Evolutionary conservation across 2,329 filamentous ascomycete genomes (phyloP), one percentile per base, ranked within the genome.

Genomic region (Moelleriella libera): DNA sequence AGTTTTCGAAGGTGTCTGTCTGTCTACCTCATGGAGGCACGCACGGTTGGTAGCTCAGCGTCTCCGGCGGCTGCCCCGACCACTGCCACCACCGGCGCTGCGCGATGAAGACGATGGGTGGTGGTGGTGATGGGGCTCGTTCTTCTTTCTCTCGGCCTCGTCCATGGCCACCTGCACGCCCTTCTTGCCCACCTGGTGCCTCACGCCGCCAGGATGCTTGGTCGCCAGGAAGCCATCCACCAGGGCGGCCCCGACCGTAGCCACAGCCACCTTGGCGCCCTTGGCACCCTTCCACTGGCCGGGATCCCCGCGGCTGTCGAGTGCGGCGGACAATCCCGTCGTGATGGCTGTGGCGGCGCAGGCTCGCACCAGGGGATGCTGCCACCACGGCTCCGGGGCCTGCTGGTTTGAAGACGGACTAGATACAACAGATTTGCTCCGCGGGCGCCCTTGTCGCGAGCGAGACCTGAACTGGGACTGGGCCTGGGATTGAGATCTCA

Each of bases 281-380:
- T 74, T 74, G 12, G 68, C 60, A 1, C 71, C 69, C 5, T 69
- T 59, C 71, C 71, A 74, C 1, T 63, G 59, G 1, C 70, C 67
- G 1, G 64, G 62, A 10, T 72, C 67, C 44, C 66, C 63, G 45
- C 69, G 68, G 45, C 68, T 62, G 43, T 68, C 63, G 58, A 71
- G 67, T 4, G 69, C 69, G 4, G 70, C 69, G 43, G 71, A 61
- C 4, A 70, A 68, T 30, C 70, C 71, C 0, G 71, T 71, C 34
- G 68, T 63, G 1, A 74, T 55, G 5, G 70, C 71, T 4, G 69
- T 69, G 5, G 67, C 64, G 2, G 69, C 69, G 0, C 69, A 68
- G 28, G 63, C 61, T 44, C 65, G 63, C 5, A 67, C 47, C 40
- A 63, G 28, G 1, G 63, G 63, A 42, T 66, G 64, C 49, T 63